phyloP scores from a whole-genome alignment of 139 green algal species.

The Haematococcus sp. region DNA sequence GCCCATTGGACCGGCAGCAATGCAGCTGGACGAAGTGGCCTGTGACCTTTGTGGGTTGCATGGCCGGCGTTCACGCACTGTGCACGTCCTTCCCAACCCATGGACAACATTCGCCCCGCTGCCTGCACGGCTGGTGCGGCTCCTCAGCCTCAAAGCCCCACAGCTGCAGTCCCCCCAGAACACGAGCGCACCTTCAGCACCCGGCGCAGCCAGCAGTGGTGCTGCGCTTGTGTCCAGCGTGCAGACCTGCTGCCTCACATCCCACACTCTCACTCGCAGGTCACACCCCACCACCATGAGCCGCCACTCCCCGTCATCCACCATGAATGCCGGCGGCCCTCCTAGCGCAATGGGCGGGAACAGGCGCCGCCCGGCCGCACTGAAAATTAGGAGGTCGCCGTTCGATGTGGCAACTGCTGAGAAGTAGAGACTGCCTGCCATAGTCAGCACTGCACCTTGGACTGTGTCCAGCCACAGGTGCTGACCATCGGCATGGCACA shows the following conservation, averaged over 20 bases:
- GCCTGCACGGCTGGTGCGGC: too few species aligned
- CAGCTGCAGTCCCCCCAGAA: background rate
- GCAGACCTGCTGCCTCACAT: constrained; percentile 13
- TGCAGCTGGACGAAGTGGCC: too few species aligned
- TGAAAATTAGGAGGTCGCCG: constrained; percentile 58
- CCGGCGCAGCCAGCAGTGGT: constrained; percentile 23
- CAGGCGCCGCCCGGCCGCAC: constrained; percentile 1
- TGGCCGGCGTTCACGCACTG: too few species aligned
- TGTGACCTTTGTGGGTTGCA: too few species aligned
- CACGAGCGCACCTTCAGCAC: background rate
- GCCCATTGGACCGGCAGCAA: too few species aligned
- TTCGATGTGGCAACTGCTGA: constrained; percentile 34
- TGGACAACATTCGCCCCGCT: too few species aligned
- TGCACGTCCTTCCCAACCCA: too few species aligned
- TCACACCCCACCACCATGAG: constrained; percentile 30
- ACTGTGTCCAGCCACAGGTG: constrained; percentile 55
- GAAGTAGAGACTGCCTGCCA: constrained; percentile 51
- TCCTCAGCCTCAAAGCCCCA: too few species aligned
- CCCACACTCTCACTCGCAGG: constrained; percentile 32
- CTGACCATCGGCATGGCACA: constrained; percentile 3
- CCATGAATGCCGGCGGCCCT: background rate
- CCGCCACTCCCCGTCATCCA: background rate
- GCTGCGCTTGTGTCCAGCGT: constrained; percentile 16
- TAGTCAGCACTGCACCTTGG: constrained; percentile 23
- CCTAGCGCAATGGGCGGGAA: constrained; percentile 1